Base-by-base conservation (phyloP, 2,329 filamentous ascomycete genomes). In the Nakataea oryzae region DNA sequence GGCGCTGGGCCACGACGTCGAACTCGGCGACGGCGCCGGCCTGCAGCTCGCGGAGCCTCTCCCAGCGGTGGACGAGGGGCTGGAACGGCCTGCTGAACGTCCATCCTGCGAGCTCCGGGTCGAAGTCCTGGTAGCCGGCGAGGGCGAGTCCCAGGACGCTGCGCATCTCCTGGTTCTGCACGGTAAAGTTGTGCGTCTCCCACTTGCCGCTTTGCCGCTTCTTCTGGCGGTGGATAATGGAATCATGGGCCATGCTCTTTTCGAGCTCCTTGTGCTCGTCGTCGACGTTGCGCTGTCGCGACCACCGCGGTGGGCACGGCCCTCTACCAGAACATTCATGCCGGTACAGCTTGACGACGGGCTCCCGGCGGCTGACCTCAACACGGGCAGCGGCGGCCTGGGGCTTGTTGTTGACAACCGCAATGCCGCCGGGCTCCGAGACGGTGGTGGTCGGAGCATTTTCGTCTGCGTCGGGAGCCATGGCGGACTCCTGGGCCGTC, bases 1-100 rank as follows among this genome's bases (percentile, higher is more conserved):
- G 11, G n/a, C n/a, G 13, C 47, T 17, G 5, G 30, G 30, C 30
- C 17, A 14, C 26, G 21, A 8, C 21, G 3, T 61, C 27, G 11
- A 13, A 5, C 3, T 64, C 62, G 12, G 59, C 27, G 17, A 60
- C 54, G 17, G 57, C 57, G 32, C 60, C 58, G 27, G 62, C 4
- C 50, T 59, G 9, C 71, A 68, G 24, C 55, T 57, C 27, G n/a
- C 24, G 9, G 24, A 57, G 24, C 14, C 3, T 57, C 24, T 57
- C 55, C 73, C 74, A 75, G 30, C 73, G 70, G 61, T 75, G 73
- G 4, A 75, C 73, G 14, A 76, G 62, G 11, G 73, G 70, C 64
- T 68, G 68, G 65, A 71, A 74, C 0, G 72, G 72, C 2, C 65
- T 60, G 69, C 63, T 2, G 12, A 57, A 57, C 7, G 55, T 57